Percentiles rank a stretch among this genome's conserved stretches.
Evolutionary conservation across 148 eudicot genomes (phyloP).

Genomic region (Dysphania ambrosioides): DNA sequence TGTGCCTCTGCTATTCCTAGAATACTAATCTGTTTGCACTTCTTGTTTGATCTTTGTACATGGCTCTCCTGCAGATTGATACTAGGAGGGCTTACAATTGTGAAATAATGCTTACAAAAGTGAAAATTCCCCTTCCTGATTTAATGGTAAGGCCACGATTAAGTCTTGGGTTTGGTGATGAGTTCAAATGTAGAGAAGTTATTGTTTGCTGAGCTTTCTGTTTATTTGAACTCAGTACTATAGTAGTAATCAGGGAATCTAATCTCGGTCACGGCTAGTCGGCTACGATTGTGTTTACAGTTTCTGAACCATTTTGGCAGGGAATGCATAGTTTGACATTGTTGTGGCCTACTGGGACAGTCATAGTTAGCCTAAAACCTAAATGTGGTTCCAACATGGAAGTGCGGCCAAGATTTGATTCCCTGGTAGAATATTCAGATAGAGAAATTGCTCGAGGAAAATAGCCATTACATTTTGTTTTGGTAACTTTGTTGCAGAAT

Average conservation of each 20-base stretch:
- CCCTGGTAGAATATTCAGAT: conserved; percentile 1
- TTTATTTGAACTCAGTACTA: neutral
- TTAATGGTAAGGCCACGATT: conserved; percentile 56
- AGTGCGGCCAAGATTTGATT: neutral
- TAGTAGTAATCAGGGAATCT: neutral
- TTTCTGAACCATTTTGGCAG: neutral
- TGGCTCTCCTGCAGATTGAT: conserved; percentile 60
- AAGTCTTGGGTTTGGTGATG: neutral
- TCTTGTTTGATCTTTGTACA: conserved; percentile 11
- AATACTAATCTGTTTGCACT: neutral
- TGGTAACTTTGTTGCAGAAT: conserved; percentile 39
- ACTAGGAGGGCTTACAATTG: conserved; percentile 83
- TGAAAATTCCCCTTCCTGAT: conserved; percentile 84
- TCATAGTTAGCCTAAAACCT: neutral
- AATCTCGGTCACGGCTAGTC: neutral
- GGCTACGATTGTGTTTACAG: neutral
- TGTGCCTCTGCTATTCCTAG: neutral
- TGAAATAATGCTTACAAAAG: conserved; percentile 91
- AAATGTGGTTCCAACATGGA: neutral
- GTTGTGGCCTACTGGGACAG: neutral
- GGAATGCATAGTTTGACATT: neutral
- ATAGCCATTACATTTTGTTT: conserved; percentile 1
- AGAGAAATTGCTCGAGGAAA: neutral
- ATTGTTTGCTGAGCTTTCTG: neutral
- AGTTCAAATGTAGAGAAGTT: neutral